phyloP scores from a whole-genome alignment of 192 early-diverging fungal genomes.

The Fimicolochytrium jonesii region DNA sequence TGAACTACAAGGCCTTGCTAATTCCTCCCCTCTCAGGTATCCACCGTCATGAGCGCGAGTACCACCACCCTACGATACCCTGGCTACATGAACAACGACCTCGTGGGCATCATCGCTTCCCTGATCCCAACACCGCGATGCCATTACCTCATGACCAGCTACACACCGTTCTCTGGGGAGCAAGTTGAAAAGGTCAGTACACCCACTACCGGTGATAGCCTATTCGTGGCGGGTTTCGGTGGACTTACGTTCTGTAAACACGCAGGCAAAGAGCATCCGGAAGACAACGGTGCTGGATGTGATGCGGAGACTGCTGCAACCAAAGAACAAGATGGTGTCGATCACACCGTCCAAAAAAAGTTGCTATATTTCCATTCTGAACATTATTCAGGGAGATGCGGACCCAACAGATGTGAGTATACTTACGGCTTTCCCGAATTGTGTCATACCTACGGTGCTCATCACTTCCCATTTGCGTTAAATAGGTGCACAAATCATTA shows the following conservation, averaged over 20 bases:
- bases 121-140: slow-evolving; percentile 98
- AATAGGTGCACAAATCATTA: slow-evolving; percentile 93
- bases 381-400: slow-evolving; percentile 98
- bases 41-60: slow-evolving; percentile 95
- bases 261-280: slow-evolving; percentile 81
- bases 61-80: slow-evolving; percentile 97
- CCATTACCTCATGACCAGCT: slow-evolving; percentile 91
- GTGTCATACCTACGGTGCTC: too few relatives aligned
- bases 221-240: background rate
- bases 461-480: background rate
- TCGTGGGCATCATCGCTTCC: slow-evolving; percentile 90
- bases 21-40: too few relatives aligned
- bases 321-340: slow-evolving; percentile 98
- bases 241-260: background rate
- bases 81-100: slow-evolving; percentile 99
- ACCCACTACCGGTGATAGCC: background rate
- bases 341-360: slow-evolving; percentile 83
- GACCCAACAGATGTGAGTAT: slow-evolving; percentile 86
- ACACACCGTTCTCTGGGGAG: slow-evolving; percentile 96
- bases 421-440: slow-evolving; percentile 11
- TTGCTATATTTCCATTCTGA: slow-evolving; percentile 96
- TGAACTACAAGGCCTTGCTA: slow-evolving; percentile 16
- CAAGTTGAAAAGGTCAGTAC: slow-evolving; percentile 68
- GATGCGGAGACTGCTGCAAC: slow-evolving; percentile 92
- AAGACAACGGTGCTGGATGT: slow-evolving; percentile 98